Evolutionary conservation across 148 eudicot species (phyloP).

Genomic region (Diospyros kaki): DNA sequence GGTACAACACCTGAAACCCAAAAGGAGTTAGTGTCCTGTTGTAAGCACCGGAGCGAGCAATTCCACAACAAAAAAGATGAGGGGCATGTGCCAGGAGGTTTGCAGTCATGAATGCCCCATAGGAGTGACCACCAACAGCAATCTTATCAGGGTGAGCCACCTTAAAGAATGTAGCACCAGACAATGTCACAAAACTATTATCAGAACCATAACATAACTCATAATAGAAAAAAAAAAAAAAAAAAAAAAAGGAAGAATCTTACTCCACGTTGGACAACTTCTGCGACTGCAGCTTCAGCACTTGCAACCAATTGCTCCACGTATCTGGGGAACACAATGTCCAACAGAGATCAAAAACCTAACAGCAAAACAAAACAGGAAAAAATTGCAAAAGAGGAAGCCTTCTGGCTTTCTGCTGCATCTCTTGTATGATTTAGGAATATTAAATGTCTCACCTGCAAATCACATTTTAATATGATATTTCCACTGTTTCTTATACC

Average conservation of each 20-base stretch:
- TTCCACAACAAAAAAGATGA: conserved; percentile 90
- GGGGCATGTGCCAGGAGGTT: conserved; percentile 97
- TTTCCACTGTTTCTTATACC: neutral
- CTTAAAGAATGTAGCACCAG: conserved; percentile 28
- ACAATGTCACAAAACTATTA: neutral
- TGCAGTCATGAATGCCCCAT: conserved; percentile 99
- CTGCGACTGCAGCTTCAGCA: conserved; percentile 97
- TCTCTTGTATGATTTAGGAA: neutral
- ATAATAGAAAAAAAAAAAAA: neutral
- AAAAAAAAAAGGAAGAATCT: conserved; percentile 25
- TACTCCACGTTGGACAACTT: conserved; percentile 84
- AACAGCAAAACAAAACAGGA: neutral
- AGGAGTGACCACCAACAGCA: conserved; percentile 97
- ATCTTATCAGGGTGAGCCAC: conserved; percentile 93
- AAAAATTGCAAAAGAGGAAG: neutral
- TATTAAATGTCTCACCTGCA: neutral
- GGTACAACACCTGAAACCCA: conserved; percentile 76
- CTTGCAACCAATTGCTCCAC: conserved; percentile 90
- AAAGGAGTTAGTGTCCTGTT: conserved; percentile 96
- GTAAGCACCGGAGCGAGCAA: conserved; percentile 97
- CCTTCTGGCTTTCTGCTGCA: neutral
- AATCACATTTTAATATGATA: neutral
- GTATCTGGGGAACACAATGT: conserved; percentile 44
- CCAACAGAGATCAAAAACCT: neutral
- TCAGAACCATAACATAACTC: neutral